phyloP scores from a whole-genome alignment of 306 rosid species.

The Phaseolus lunatus region DNA sequence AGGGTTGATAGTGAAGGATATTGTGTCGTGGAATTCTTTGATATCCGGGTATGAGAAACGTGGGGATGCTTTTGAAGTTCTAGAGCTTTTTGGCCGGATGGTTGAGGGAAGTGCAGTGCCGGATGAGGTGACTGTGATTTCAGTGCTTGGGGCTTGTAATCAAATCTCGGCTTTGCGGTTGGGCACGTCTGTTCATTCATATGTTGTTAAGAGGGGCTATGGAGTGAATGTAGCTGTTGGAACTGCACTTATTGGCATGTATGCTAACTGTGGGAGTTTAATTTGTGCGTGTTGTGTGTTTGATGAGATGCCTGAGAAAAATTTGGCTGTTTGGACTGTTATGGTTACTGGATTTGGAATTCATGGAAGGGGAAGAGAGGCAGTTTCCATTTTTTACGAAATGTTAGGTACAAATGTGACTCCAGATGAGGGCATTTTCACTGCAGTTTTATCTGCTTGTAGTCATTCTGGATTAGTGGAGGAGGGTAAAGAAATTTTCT shows the following conservation, averaged over 20 bases:
- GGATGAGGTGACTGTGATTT: slow-evolving; percentile 63
- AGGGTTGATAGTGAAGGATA: slow-evolving; percentile 49
- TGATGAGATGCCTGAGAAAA: slow-evolving; percentile 59
- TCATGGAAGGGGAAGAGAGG: slow-evolving; percentile 72
- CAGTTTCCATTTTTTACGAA: slow-evolving; percentile 56
- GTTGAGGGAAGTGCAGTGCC: slow-evolving; percentile 49
- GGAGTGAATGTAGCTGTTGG: slow-evolving; percentile 55
- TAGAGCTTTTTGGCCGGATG: slow-evolving; percentile 63
- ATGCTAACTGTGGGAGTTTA: slow-evolving; percentile 68
- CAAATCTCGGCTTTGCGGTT: slow-evolving; percentile 60
- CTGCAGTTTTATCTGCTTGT: slow-evolving; percentile 70
- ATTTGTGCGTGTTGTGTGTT: slow-evolving; percentile 52
- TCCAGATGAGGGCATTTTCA: slow-evolving; percentile 68
- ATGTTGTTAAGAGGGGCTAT: slow-evolving; percentile 57
- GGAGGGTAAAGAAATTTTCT: slow-evolving; percentile 62
- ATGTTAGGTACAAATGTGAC: slow-evolving; percentile 50
- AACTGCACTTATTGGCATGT: slow-evolving; percentile 69
- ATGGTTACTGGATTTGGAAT: slow-evolving; percentile 65
- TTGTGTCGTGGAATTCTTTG: slow-evolving; percentile 71
- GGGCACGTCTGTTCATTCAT: slow-evolving; percentile 61
- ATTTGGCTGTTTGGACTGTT: slow-evolving; percentile 67
- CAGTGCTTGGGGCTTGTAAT: slow-evolving; percentile 60
- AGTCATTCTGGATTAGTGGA: slow-evolving; percentile 72
- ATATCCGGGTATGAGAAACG: slow-evolving; percentile 59
- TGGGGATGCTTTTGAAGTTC: slow-evolving; percentile 60